These are phyloP conservation scores for Isoetes engelmannii DNA, from an alignment of 83 land plant species.

Conservation along the genomic window DNA sequence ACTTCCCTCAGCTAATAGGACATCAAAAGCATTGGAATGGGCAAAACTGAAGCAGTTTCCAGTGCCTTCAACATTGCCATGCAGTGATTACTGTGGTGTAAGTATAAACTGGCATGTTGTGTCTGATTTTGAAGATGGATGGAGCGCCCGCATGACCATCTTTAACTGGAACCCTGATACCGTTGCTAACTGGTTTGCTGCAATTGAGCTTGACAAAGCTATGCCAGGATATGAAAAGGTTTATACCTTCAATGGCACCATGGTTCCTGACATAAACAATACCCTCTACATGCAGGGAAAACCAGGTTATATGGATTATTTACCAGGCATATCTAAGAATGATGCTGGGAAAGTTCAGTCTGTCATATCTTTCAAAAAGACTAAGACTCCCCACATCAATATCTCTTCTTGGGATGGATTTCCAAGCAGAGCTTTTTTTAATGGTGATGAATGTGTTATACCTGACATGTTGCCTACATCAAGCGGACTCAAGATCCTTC, in stretches of 20 bases:
- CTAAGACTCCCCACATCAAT: conserved; percentile 41
- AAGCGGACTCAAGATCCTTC: too few relatives aligned
- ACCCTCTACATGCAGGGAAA: conserved; percentile 64
- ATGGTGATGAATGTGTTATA: conserved; percentile 85
- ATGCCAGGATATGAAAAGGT: conserved; percentile 50
- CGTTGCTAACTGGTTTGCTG: conserved; percentile 67
- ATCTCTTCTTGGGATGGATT: conserved; percentile 52
- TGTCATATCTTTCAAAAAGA: conserved; percentile 62
- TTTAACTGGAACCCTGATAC: conserved; percentile 59
- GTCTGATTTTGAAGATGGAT: conserved; percentile 50
- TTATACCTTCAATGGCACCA: conserved; percentile 82
- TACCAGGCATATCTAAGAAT: conserved; percentile 23
- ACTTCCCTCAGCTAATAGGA: conserved; percentile 63
- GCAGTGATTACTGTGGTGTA: conserved; percentile 69
- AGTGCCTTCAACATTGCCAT: conserved; percentile 43
- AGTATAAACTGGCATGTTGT: conserved; percentile 69
- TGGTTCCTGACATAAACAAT: conserved; percentile 23
- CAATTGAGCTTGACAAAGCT: conserved; percentile 48
- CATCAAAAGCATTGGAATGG: conserved; percentile 51
- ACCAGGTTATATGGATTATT: conserved; percentile 42
- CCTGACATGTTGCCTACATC: conserved; percentile 46
- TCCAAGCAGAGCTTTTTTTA: conserved; percentile 57
- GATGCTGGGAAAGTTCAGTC: conserved; percentile 71
- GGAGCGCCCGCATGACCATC: conserved; percentile 64
- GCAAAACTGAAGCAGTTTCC: conserved; percentile 45